phyloP scores from a whole-genome alignment of 768 basidiomycete genomes.

The Tephrocybe sp. region DNA sequence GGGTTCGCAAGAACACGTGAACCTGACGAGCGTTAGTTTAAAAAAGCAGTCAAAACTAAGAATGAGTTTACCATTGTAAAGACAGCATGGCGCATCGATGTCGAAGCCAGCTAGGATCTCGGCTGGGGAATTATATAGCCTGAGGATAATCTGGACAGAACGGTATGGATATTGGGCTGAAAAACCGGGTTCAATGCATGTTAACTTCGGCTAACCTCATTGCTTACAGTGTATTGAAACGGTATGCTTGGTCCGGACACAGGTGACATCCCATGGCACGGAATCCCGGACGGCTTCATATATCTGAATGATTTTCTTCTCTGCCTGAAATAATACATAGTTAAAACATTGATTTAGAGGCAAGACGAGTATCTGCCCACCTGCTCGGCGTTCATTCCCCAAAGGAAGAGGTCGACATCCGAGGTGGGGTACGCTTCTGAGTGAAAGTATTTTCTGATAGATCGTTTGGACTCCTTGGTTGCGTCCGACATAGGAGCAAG shows the following conservation, averaged over 20 bases:
- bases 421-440: conserved; percentile 53
- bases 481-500: conserved; percentile 47
- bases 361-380: conserved; percentile 23
- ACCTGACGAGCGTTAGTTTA: conserved; percentile 22
- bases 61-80: conserved; percentile 39
- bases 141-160: conserved; percentile 63
- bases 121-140: conserved; percentile 59
- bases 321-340: conserved; percentile 36
- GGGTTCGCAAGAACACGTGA: conserved; percentile 59
- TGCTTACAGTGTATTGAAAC: conserved; percentile 59
- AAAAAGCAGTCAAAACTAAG: no score
- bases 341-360: background rate
- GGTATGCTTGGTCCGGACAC: conserved; percentile 63
- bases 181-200: background rate
- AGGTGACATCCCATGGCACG: conserved; percentile 67
- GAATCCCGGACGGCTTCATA: conserved; percentile 65
- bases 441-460: conserved; percentile 59
- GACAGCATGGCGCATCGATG: conserved; percentile 61
- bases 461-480: conserved; percentile 50
- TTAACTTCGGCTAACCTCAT: background rate
- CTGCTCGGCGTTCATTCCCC: conserved; percentile 54
- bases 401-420: conserved; percentile 63
- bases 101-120: conserved; percentile 69
- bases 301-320: conserved; percentile 54
- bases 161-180: conserved; percentile 65